Base-by-base conservation (phyloP, 2,329 filamentous ascomycete genomes). In the Ophiocordyceps camponoti-saundersi region DNA sequence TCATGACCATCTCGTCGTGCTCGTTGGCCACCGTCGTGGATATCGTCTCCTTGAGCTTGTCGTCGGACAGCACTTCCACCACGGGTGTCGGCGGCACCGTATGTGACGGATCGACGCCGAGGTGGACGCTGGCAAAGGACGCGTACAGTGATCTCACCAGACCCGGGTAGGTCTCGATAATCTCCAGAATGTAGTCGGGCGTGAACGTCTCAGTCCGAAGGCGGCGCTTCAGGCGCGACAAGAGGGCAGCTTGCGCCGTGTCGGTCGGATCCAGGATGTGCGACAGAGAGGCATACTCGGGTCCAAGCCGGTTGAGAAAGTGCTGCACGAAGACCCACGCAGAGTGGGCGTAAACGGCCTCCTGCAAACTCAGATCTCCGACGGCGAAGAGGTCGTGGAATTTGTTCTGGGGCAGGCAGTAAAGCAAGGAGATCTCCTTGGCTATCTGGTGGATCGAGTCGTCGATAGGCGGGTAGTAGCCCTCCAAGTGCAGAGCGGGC, bases 1-100 rank as follows among this genome's bases (percentile, higher is more conserved):
- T 87, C 87, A 98, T 93, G 55, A 98, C 92, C 81, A 95, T 93
- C 61, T 90, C 83, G 60, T 98, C 88, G 65, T 98, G 89, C 68
- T 98, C 90, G 59, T 94, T 96, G 49, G 73, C 75, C 18, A 86
- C 82, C n/a, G 82, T 84, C 60, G 79, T 82, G 50, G 82, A 75
- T 59, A 95, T 92, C 53, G 82, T 71, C 45, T 84, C 79, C 63
- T 85, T 81, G 39, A 95, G 73, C 57, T 78, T 75, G 20, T 70
- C 70, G 53, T 92, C 83, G 10, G 80, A 83, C 22, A 93, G 67
- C n/a, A 92, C 80, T 60, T 88, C 75, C 6, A 72, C 67, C 1
- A 69, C 68, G 12, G 75, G 70, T 1, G 72, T 76, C 8, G 75
- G 75, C 3, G 73, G 69, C 47, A 79, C 65, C 29, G 65, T 61